Evolutionary conservation across 2,329 filamentous ascomycete species (phyloP), one percentile per base, ranked within the genome.

Genomic region (Colletotrichum chrysophilum): DNA sequence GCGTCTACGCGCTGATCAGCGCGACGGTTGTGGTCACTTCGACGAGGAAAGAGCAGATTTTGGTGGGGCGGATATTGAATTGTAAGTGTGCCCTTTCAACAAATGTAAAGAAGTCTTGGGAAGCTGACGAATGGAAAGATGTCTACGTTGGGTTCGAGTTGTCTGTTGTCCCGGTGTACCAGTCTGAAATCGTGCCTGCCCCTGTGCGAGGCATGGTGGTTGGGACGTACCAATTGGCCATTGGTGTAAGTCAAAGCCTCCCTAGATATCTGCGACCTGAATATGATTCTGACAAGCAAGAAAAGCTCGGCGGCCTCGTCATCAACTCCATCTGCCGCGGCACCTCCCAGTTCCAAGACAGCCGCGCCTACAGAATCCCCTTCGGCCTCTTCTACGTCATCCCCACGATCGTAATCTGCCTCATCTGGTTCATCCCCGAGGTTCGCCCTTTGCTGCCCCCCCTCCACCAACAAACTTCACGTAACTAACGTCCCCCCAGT

Each of bases 61-160:
- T 86, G 69, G 80, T 80, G 8, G 84, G 78, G 0, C 80, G 84
- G 5, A 83, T 85, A 5, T 79, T 86, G 8, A 83, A 85, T 69
- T 85, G 74, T 67, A 56, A 12, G 65, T 3, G 14, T n/a, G 0
- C 26, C 13, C 4, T 3, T 26, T 26, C 5, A 5, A 3, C 7
- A 26, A 7, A 14, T 13, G 13, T 56, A 18, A 1, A 7, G 6
- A 56, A 6, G 12, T 18, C 26, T 8, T 1, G 6, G 5, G n/a
- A 48, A 13, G 43, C 43, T 48, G n/a, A 48, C 43, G n/a, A 48
- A 5, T 6, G 38, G 3, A 2, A 9, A 70, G 60, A 85, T 62
- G 72, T 84, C 28, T 86, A 86, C 58, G 79, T 86, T 36, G 85
- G 85, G 13, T 86, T 85, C 80, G 84, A 86, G 70, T 79, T 86